Conservation (phyloP, 495 filamentous ascomycete species). For the Penicillium malachiteum region DNA sequence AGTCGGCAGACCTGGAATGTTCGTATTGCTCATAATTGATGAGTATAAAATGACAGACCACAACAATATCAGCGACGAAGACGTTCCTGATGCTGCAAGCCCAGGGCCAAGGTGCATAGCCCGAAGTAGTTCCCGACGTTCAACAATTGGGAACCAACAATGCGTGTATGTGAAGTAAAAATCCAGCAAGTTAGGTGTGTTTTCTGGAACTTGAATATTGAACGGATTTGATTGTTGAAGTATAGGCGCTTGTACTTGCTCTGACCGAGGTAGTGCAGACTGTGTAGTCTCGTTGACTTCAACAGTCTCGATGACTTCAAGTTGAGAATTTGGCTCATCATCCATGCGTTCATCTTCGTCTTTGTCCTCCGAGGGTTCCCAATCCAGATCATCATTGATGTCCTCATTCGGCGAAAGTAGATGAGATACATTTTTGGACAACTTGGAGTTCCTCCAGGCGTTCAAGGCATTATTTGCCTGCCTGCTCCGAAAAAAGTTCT, state of each 20-base stretch:
- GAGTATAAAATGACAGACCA: constrained; percentile 24
- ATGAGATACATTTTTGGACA: constrained; percentile 19
- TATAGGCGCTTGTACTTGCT: background rate
- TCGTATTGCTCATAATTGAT: constrained; percentile 1
- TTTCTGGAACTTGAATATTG: constrained; percentile 13
- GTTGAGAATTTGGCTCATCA: background rate
- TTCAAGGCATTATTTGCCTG: constrained; percentile 12
- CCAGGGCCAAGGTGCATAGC: constrained; percentile 14
- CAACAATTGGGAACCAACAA: constrained; percentile 63
- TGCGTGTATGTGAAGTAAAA: constrained; percentile 65
- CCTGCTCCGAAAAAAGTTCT: constrained; percentile 35
- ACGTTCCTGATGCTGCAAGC: constrained; percentile 7
- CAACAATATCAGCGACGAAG: constrained; percentile 20
- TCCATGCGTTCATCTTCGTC: constrained; percentile 8
- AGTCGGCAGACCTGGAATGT: background rate
- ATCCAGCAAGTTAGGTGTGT: constrained; percentile 47
- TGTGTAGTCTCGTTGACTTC: no score
- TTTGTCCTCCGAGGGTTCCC: constrained; percentile 10
- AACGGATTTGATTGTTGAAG: background rate
- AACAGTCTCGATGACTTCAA: no score
- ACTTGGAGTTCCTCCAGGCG: constrained; percentile 24
- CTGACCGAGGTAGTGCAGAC: background rate
- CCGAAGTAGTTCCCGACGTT: constrained; percentile 55
- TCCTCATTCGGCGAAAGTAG: constrained; percentile 15
- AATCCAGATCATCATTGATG: constrained; percentile 13